phyloP scores from a whole-genome alignment of 2,329 filamentous ascomycete species.

The Sporothrix brasiliensis region DNA sequence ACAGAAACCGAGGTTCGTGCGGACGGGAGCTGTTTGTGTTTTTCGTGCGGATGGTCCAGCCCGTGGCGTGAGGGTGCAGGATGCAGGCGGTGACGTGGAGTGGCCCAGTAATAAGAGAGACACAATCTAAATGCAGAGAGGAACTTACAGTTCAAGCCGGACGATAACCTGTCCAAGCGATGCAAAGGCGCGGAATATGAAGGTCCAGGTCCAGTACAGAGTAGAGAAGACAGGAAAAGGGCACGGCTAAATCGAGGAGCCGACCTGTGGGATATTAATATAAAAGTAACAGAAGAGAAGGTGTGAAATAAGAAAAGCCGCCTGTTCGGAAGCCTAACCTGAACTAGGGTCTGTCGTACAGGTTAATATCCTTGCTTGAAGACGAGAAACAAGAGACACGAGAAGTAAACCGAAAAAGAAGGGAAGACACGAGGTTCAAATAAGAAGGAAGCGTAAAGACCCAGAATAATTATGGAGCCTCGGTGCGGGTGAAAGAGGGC shows the following conservation, averaged over 20 bases:
- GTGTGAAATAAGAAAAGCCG: conserved; percentile 1
- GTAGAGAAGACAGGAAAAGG: neutral
- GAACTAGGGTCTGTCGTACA: conserved; percentile 23
- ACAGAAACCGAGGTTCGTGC: neutral
- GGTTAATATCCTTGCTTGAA: conserved; percentile 26
- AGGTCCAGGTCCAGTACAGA: neutral
- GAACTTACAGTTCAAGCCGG: conserved; percentile 20
- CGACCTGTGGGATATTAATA: neutral
- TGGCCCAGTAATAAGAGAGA: neutral
- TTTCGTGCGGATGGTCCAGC: neutral
- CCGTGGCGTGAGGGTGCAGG: neutral
- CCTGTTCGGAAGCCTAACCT: conserved; percentile 29
- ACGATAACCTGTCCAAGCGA: conserved; percentile 8
- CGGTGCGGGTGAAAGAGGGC: conserved; percentile 15
- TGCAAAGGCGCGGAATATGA: neutral
- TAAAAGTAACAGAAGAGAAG: neutral
- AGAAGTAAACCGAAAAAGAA: conserved; percentile 6
- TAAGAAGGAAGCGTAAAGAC: conserved; percentile 16
- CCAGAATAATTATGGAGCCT: neutral
- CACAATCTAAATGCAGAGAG: conserved; percentile 14
- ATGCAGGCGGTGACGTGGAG: conserved; percentile 9
- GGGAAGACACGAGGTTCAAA: conserved; percentile 20
- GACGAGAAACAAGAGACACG: neutral
- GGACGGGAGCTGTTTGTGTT: neutral
- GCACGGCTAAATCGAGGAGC: conserved; percentile 25